Evolutionary conservation across 768 basidiomycete genomes (phyloP), one percentile per base, ranked within the genome.

Genomic region (Termitomyces sp.): DNA sequence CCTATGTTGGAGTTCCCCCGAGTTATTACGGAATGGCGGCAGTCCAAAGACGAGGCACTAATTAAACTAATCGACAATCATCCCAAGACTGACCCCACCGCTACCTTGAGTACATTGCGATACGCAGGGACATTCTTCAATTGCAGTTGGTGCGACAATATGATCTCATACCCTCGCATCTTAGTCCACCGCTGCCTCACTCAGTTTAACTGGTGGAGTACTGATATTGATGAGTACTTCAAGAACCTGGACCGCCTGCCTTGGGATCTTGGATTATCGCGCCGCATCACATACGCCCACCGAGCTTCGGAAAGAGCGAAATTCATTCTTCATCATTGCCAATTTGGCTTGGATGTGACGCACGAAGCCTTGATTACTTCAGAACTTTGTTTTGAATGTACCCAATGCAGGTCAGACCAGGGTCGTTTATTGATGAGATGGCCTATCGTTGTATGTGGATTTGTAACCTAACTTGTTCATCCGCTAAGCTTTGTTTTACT

Each of bases 361-460:
- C 22, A 32, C 32, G 39, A 37, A 9, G 16, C 18, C 34, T 32
- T 59, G 12, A 14, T 27, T 42, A 18, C 33, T 37, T 37, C 36
- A 37, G 36, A 58, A 16, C 32, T 26, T 26, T 36, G n/a, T 5
- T 58, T 62, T 30, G 61, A 62, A 45, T 62, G 61, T 43, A 27
- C 24, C 30, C 13, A 34, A 39, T 62, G 61, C 39, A 47, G 18
- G 2, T 30, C 57, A 39, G 27, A 48, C 14, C 39, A 57, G 32
- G 61, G 61, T 44, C 57, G 61, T 1, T 42, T 62, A n/a, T 4
- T 59, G 16, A 62, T 62, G 61, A 56, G 40, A 40, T 64, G 63
- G 63, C 56, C 54, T n/a, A 40, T 24, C 27, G 56, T 53, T 27
- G 57, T 58, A 56, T 44, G 56, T 46, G 42, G 39, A 32, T 37